Percentiles rank a stretch among this genome's conserved stretches.
phyloP scores from a whole-genome alignment of 768 basidiomycete species.

The Auricularia sp. region DNA sequence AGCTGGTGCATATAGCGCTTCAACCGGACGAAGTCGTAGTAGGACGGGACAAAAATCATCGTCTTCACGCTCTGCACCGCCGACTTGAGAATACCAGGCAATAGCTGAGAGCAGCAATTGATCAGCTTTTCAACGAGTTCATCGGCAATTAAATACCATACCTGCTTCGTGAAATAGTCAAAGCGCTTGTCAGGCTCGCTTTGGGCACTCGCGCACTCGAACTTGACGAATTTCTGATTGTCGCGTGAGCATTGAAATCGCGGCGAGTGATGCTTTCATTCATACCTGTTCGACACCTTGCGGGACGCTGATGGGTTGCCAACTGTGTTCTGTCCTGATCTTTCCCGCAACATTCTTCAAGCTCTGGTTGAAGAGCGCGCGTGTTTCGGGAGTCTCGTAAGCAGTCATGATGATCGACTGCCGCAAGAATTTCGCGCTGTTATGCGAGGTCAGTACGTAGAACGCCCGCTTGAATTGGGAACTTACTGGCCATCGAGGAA shows the following conservation, averaged over 20 bases:
- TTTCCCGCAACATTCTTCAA: constrained; percentile 84
- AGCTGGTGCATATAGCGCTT: constrained; percentile 73
- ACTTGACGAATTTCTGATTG: constrained; percentile 58
- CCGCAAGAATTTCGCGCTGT: constrained; percentile 73
- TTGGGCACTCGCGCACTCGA: constrained; percentile 58
- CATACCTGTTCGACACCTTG: constrained; percentile 74
- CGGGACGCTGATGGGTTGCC: constrained; percentile 67
- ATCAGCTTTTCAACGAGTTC: neutral
- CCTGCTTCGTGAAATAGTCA: constrained; percentile 78
- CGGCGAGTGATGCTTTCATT: neutral
- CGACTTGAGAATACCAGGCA: constrained; percentile 78
- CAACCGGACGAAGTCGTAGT: constrained; percentile 91
- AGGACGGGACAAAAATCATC: constrained; percentile 82
- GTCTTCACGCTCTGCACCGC: constrained; percentile 89
- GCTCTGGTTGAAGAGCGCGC: constrained; percentile 62
- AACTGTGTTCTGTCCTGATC: constrained; percentile 55
- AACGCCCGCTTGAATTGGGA: neutral
- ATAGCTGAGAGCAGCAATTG: constrained; percentile 35
- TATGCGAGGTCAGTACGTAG: neutral
- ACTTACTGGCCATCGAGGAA: constrained; percentile 89
- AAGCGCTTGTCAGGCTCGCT: constrained; percentile 85
- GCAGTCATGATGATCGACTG: constrained; percentile 83
- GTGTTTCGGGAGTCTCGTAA: constrained; percentile 82
- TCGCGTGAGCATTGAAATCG: neutral
- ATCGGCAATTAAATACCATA: constrained; percentile 16